phyloP scores from a whole-genome alignment of 768 basidiomycete species.

The Imleria badia region DNA sequence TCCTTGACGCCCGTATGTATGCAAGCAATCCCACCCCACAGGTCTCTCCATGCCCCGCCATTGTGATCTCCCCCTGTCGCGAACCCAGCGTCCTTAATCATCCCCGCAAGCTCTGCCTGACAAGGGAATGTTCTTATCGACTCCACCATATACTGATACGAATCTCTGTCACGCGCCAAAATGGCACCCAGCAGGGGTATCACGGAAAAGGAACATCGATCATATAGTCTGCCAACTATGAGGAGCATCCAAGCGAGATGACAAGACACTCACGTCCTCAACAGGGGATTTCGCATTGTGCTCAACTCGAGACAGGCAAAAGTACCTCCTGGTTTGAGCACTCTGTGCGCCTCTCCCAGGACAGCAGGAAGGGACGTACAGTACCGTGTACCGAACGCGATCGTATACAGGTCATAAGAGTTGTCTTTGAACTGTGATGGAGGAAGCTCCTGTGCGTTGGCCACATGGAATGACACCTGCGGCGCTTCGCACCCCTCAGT shows the following conservation, averaged over 20 bases:
- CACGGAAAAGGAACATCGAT: slow-evolving; percentile 93
- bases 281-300: slow-evolving; percentile 82
- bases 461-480: slow-evolving; percentile 89
- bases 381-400: slow-evolving; percentile 97
- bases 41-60: slow-evolving; percentile 81
- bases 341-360: slow-evolving; percentile 85
- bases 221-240: slow-evolving; percentile 65
- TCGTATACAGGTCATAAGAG: slow-evolving; percentile 94
- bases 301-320: slow-evolving; percentile 98
- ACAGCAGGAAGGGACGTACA: slow-evolving; percentile 91
- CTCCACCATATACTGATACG: slow-evolving; percentile 97
- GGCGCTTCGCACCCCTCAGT: slow-evolving; percentile 55
- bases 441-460: slow-evolving; percentile 85
- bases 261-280: slow-evolving; percentile 67
- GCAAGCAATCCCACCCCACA: slow-evolving; percentile 87
- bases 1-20: slow-evolving; percentile 81
- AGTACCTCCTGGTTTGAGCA: slow-evolving; percentile 93
- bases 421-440: slow-evolving; percentile 68
- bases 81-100: slow-evolving; percentile 89
- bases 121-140: slow-evolving; percentile 93
- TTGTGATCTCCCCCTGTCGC: slow-evolving; percentile 66
- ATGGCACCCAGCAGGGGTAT: slow-evolving; percentile 95
- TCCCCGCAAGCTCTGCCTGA: slow-evolving; percentile 81
- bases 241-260: not conserved
- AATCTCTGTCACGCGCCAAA: slow-evolving; percentile 89